Evolutionary conservation across 352 stramenopile species (phyloP).

Genomic region (Pythium diclinum): DNA sequence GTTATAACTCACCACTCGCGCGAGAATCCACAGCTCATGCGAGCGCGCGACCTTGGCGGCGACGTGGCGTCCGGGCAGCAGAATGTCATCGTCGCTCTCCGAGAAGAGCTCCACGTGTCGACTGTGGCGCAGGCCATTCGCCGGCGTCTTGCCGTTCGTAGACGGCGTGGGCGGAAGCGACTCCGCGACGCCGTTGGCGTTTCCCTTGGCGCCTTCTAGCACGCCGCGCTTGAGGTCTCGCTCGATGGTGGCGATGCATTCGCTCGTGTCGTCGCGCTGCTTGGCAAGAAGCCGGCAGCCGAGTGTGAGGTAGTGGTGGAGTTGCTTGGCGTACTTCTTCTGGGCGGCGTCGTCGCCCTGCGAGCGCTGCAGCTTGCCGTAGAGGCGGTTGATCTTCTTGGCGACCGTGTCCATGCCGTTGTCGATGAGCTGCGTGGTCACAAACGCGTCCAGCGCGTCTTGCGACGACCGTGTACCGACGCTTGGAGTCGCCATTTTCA

Average conservation of each 20-base stretch:
- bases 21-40: constrained; percentile 92
- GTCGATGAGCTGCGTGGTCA: constrained; percentile 74
- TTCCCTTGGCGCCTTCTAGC: constrained; percentile 20
- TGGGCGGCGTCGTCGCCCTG: constrained; percentile 32
- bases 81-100: constrained; percentile 34
- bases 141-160: constrained; percentile 22
- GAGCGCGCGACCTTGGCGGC: constrained; percentile 72
- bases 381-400: constrained; percentile 61
- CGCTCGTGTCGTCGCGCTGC: constrained; percentile 49
- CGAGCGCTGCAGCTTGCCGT: constrained; percentile 42
- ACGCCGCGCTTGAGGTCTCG: constrained; percentile 41
- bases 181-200: constrained; percentile 25
- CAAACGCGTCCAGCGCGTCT: constrained; percentile 59
- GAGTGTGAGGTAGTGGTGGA: constrained; percentile 63
- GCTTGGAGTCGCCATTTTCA: constrained; percentile 12
- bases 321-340: constrained; percentile 45
- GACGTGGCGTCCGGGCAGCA: constrained; percentile 54
- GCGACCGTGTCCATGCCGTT: constrained; percentile 74
- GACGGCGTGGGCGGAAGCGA: constrained; percentile 20
- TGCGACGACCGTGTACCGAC: constrained; percentile 27
- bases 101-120: constrained; percentile 2
- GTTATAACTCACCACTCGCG: constrained; percentile 88
- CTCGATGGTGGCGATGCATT: constrained; percentile 56
- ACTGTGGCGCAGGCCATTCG: constrained; percentile 19
- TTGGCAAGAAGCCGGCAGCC: constrained; percentile 52